These are phyloP conservation scores for Eimeria tenella DNA, from an alignment of 169 alveolate species.

Conservation along the genomic window DNA sequence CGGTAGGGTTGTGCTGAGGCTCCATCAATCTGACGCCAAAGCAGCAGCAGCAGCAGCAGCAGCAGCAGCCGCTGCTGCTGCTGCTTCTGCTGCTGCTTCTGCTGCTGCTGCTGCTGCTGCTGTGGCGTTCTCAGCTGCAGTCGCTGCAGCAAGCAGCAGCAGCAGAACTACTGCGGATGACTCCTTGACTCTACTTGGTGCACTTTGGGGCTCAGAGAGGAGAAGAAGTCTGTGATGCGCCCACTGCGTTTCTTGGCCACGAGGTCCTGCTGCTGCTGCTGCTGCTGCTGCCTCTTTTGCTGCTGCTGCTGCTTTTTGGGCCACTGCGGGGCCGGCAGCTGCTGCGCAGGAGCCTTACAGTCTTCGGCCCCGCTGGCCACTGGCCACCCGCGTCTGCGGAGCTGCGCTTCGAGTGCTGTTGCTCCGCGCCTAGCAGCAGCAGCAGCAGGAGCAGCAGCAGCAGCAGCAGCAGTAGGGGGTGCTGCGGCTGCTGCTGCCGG, in stretches of 20 bases:
- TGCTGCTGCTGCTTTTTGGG: background rate
- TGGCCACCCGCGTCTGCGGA: slow-evolving; percentile 1
- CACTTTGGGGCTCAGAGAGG: background rate
- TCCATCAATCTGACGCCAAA: too few species aligned
- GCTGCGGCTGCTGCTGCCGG: slow-evolving; percentile 20
- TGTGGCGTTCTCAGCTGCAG: too few species aligned
- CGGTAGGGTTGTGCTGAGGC: too few species aligned
- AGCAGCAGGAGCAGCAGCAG: too few species aligned
- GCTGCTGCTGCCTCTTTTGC: too few species aligned
- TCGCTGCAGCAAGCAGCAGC: background rate
- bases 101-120: too few species aligned
- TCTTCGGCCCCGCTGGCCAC: background rate
- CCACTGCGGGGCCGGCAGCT: slow-evolving; percentile 3
- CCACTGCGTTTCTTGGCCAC: background rate
- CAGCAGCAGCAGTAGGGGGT: too few species aligned
- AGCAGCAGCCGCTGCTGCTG: too few species aligned
- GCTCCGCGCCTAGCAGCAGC: slow-evolving; percentile 25
- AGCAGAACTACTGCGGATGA: background rate
- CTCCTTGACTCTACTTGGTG: background rate
- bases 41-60: too few species aligned
- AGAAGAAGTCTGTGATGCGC: slow-evolving; percentile 2
- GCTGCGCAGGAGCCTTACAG: background rate
- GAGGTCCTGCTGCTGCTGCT: background rate
- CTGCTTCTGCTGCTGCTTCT: too few species aligned
- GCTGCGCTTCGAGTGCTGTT: background rate